Conservation (phyloP, 306 rosid species). For the Vachellia collinsii region DNA sequence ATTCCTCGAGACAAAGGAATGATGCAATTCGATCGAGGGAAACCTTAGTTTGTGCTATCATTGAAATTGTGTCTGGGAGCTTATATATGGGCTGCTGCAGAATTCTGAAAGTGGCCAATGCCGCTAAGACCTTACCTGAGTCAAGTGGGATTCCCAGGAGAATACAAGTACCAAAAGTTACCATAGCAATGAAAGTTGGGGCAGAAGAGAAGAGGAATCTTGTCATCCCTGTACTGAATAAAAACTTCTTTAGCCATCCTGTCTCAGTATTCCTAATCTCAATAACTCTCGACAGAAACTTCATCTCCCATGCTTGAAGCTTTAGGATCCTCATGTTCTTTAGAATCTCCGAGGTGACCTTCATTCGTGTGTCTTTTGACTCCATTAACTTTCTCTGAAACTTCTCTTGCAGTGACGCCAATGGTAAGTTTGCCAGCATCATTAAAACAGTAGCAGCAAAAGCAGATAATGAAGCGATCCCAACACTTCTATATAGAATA, state of each 20-base stretch:
- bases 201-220: slow-evolving; percentile 66
- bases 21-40: no score
- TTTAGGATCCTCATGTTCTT: slow-evolving; percentile 88
- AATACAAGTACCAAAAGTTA: slow-evolving; percentile 74
- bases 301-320: slow-evolving; percentile 93
- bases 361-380: slow-evolving; percentile 85
- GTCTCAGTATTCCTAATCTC: slow-evolving; percentile 63
- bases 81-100: no score
- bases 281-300: slow-evolving; percentile 70
- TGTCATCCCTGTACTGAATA: slow-evolving; percentile 49
- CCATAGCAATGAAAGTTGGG: slow-evolving; percentile 77
- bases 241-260: slow-evolving; percentile 65
- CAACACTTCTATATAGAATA: slow-evolving; percentile 71
- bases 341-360: slow-evolving; percentile 73
- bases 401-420: slow-evolving; percentile 67
- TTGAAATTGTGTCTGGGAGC: no score
- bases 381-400: slow-evolving; percentile 81
- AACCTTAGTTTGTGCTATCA: no score
- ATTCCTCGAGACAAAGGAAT: no score
- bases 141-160: slow-evolving; percentile 84
- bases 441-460: slow-evolving; percentile 63
- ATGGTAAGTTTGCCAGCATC: slow-evolving; percentile 73
- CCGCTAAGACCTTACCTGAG: slow-evolving; percentile 87
- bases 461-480: slow-evolving; percentile 77
- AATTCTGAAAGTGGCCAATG: no score